These are phyloP conservation scores for Rhodosporidiobolus sp. DNA, from an alignment of 768 basidiomycete genomes.

Conservation along the genomic window DNA sequence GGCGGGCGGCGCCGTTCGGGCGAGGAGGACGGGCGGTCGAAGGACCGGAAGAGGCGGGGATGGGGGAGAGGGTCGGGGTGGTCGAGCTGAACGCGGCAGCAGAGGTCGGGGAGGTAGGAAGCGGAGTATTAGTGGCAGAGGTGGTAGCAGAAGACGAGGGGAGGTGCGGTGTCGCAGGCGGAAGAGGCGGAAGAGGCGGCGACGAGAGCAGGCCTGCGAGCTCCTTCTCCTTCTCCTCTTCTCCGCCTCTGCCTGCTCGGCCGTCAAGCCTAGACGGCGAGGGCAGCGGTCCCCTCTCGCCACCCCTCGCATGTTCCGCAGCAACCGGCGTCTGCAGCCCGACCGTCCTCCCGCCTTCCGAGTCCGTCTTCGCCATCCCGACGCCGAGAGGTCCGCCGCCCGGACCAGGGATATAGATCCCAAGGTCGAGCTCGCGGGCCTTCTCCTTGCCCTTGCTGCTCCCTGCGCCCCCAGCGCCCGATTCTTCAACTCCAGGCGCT, in stretches of 20 bases:
- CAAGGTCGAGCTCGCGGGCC: constrained; percentile 20
- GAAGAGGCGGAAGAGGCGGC: neutral
- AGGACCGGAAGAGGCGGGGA: no score
- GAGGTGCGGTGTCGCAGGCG: neutral
- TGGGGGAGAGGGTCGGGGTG: neutral
- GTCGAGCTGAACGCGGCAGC: neutral
- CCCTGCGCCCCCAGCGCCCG: neutral
- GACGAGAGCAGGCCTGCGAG: neutral
- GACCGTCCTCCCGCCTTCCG: constrained; percentile 2
- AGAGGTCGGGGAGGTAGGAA: neutral
- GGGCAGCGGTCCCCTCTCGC: no score
- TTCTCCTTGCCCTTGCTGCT: constrained; percentile 5
- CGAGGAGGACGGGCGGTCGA: neutral
- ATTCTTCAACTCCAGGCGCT: no score
- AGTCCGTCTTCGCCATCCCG: neutral
- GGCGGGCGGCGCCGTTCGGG: constrained; percentile 3
- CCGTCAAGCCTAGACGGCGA: no score
- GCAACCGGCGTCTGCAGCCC: neutral
- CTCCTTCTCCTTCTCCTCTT: neutral
- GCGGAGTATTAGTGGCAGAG: neutral
- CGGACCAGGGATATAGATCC: constrained; percentile 1
- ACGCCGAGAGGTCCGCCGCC: no score
- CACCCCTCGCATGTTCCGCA: neutral
- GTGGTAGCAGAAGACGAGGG: neutral
- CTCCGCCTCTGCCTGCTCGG: neutral